Conservation (phyloP, 305 asterid genomes). For the Fraxinus nigra region DNA sequence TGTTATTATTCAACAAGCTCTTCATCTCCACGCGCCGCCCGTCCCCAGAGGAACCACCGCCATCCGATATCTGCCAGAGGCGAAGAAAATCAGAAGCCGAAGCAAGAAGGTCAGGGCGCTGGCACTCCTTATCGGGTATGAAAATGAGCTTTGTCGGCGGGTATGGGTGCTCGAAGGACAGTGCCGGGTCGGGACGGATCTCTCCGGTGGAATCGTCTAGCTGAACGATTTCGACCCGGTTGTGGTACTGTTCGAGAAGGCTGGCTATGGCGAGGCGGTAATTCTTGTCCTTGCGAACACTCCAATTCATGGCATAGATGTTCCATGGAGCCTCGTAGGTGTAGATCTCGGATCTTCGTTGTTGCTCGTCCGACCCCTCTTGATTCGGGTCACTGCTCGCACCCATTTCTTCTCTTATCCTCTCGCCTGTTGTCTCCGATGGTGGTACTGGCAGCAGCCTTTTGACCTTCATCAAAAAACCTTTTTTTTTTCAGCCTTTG, state of each 20-base stretch:
- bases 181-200: conserved; percentile 66
- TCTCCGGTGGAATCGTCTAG: conserved; percentile 85
- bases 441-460: not conserved
- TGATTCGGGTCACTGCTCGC: conserved; percentile 70
- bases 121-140: conserved; percentile 88
- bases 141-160: conserved; percentile 87
- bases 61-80: conserved; percentile 73
- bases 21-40: conserved; percentile 67
- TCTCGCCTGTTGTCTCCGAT: not conserved
- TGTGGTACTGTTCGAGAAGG: conserved; percentile 74
- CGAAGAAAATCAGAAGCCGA: conserved; percentile 86
- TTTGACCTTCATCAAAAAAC: not conserved
- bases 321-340: conserved; percentile 99
- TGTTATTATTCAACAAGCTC: conserved; percentile 58
- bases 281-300: conserved; percentile 79
- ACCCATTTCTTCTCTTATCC: conserved; percentile 45
- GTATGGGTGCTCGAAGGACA: conserved; percentile 89
- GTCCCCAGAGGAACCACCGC: conserved; percentile 40
- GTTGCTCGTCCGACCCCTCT: conserved; percentile 90
- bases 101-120: conserved; percentile 81
- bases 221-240: conserved; percentile 83
- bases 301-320: conserved; percentile 92
- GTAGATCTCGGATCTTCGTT: conserved; percentile 92
- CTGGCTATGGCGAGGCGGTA: conserved; percentile 88
- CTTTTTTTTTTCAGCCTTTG: not conserved